These are phyloP conservation scores for Aspergillus japonicus DNA, from an alignment of 2,329 filamentous ascomycete species.

Conservation along the genomic window DNA sequence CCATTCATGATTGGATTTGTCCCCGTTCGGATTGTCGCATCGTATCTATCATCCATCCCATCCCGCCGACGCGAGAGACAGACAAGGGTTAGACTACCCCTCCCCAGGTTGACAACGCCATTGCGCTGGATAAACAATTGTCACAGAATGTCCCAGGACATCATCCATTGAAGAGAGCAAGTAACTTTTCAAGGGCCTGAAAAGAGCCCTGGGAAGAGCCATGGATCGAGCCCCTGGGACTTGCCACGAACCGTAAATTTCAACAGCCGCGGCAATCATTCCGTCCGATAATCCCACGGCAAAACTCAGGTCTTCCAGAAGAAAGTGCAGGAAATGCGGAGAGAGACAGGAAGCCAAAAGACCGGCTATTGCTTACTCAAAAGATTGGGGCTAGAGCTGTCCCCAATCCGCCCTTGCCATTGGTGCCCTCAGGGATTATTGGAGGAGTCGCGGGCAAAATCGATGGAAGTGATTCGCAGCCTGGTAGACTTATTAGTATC, in stretches of 20 bases:
- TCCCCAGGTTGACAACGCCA: background rate
- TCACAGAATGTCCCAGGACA: background rate
- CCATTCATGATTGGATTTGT: background rate
- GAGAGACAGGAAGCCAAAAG: slow-evolving; percentile 1
- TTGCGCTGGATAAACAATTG: background rate
- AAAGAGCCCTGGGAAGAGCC: background rate
- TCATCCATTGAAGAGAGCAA: background rate
- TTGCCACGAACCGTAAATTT: background rate
- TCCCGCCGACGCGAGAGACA: background rate
- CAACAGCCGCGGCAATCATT: background rate
- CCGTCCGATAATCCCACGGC: background rate
- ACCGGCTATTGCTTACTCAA: slow-evolving; percentile 20
- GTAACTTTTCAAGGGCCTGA: background rate
- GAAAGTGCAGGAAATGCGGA: slow-evolving; percentile 18
- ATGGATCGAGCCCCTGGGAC: background rate
- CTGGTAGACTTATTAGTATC: slow-evolving; percentile 14
- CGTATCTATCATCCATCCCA: background rate
- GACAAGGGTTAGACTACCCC: background rate
- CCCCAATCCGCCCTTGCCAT: slow-evolving; percentile 13
- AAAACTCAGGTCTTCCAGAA: background rate
- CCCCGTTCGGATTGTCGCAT: background rate
- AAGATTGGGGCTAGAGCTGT: slow-evolving; percentile 19
- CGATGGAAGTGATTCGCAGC: slow-evolving; percentile 4
- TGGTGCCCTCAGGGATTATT: slow-evolving; percentile 13
- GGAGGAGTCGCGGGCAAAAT: slow-evolving; percentile 1